Percentiles rank a stretch among this genome's conserved stretches.
These are phyloP conservation scores for Ceratocystis cubensis DNA, from an alignment of 2,329 filamentous ascomycete species.

Conservation along the genomic window DNA sequence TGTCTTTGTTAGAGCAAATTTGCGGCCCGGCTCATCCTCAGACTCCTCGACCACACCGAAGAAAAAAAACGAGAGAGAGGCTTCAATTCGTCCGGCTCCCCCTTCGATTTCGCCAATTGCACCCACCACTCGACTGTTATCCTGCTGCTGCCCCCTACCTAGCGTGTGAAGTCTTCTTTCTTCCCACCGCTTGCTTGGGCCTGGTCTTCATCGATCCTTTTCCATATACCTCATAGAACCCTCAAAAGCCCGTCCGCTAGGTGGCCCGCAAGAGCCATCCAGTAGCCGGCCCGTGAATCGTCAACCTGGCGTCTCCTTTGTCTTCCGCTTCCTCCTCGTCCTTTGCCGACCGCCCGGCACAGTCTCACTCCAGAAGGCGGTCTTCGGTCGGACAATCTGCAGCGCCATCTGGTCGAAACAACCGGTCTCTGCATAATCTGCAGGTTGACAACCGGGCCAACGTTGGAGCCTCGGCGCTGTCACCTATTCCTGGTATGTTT, in stretches of 20 bases:
- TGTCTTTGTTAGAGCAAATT: neutral
- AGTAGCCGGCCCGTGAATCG: slow-evolving; percentile 20
- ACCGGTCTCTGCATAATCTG: slow-evolving; percentile 18
- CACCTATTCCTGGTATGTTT: slow-evolving; percentile 20
- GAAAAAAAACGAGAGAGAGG: neutral
- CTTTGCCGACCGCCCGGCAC: slow-evolving; percentile 37
- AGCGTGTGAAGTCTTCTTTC: neutral
- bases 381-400: slow-evolving; percentile 33
- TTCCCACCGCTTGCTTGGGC: neutral
- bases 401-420: slow-evolving; percentile 26
- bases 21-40: neutral
- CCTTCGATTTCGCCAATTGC: neutral
- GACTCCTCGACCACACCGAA: neutral
- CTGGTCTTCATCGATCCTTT: neutral
- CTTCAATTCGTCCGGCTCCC: neutral
- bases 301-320: slow-evolving; percentile 23
- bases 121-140: neutral
- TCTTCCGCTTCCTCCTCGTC: slow-evolving; percentile 40
- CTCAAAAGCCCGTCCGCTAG: slow-evolving; percentile 20
- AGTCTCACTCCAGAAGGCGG: slow-evolving; percentile 39
- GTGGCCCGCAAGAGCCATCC: slow-evolving; percentile 19
- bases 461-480: slow-evolving; percentile 15
- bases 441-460: slow-evolving; percentile 15
- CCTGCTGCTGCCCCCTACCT: neutral
- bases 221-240: neutral